These are phyloP conservation scores for Silene noctiflora DNA, from an alignment of 179 eudicot genomes.

Conservation along the genomic window DNA sequence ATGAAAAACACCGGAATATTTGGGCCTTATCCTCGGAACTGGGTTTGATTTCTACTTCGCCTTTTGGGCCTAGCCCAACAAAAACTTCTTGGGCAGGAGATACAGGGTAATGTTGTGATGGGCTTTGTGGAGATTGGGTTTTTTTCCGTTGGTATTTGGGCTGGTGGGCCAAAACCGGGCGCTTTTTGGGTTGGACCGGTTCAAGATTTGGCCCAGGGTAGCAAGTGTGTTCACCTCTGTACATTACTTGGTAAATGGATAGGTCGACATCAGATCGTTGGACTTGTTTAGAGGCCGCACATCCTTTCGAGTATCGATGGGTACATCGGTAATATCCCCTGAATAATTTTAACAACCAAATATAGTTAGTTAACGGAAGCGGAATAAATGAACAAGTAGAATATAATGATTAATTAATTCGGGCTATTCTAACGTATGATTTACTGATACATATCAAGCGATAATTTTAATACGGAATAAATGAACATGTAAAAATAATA, in stretches of 20 bases:
- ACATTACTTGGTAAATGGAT: conserved; percentile 46
- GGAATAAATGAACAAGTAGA: no score
- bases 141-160: not conserved
- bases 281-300: conserved; percentile 73
- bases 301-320: conserved; percentile 45
- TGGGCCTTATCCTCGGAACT: not conserved
- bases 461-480: no score
- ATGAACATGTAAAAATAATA: no score
- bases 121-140: conserved; percentile 20
- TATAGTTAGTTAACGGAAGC: not conserved
- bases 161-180: conserved; percentile 7
- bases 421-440: no score
- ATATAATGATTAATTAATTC: no score
- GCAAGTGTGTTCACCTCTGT: conserved; percentile 69
- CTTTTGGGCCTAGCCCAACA: conserved; percentile 23
- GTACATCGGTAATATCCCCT: conserved; percentile 71
- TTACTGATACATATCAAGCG: no score
- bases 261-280: conserved; percentile 64
- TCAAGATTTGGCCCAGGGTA: not conserved
- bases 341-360: not conserved
- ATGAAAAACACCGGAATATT: conserved; percentile 20
- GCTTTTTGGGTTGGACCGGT: not conserved
- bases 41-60: not conserved
- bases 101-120: conserved; percentile 9
- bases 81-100: conserved; percentile 7